Evolutionary conservation across 495 filamentous ascomycete genomes (phyloP).

Genomic region (Penicillium parvum): DNA sequence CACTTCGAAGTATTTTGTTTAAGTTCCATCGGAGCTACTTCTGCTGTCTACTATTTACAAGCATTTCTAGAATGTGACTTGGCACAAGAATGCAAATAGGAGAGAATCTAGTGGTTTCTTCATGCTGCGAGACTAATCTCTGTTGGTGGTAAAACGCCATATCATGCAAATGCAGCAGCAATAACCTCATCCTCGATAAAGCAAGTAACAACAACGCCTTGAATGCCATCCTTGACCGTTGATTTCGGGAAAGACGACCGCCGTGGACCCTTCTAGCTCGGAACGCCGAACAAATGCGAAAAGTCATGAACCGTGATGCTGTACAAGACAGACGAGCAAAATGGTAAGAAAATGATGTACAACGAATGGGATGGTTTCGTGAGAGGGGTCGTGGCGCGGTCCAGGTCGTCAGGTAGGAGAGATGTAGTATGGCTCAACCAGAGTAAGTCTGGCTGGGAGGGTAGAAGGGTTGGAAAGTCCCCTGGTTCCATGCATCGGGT

Average conservation of each 20-base stretch:
- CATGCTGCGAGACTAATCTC: constrained; percentile 8
- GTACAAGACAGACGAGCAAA: constrained; percentile 15
- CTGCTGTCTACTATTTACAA: no score
- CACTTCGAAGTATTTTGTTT: neutral
- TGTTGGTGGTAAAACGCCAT: constrained; percentile 14
- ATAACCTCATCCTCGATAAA: constrained; percentile 1
- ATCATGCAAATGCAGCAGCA: constrained; percentile 30
- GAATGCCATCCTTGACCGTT: constrained; percentile 10
- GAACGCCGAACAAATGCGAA: constrained; percentile 33
- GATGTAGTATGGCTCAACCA: constrained; percentile 12
- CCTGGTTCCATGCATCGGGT: constrained; percentile 44
- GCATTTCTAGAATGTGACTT: no score
- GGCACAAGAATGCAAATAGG: no score
- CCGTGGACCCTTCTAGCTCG: constrained; percentile 26
- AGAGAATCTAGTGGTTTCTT: constrained; percentile 15
- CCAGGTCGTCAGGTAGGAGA: constrained; percentile 18
- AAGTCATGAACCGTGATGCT: constrained; percentile 12
- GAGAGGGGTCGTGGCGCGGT: constrained; percentile 22
- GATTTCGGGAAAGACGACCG: constrained; percentile 5
- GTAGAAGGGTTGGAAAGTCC: constrained; percentile 33
- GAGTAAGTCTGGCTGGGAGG: constrained; percentile 38
- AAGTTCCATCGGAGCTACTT: no score
- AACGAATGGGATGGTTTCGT: constrained; percentile 22
- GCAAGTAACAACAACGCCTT: constrained; percentile 19
- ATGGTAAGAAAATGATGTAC: constrained; percentile 25